Percentiles rank a stretch among this genome's conserved stretches.
Conservation (phyloP, 345 rosid genomes). For the Pelargonium nanum region DNA sequence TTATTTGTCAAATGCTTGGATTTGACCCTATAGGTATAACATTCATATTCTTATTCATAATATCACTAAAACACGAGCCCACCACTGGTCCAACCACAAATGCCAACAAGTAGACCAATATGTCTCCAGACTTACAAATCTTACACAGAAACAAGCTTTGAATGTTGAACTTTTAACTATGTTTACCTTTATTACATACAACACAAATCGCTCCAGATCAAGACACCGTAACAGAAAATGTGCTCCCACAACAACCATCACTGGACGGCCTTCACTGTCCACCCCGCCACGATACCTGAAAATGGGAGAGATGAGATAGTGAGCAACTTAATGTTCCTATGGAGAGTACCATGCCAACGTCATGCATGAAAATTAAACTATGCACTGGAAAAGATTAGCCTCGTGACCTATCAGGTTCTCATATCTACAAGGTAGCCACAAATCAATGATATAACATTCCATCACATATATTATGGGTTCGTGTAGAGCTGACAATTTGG, state of each 20-base stretch:
- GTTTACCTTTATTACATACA: conserved; percentile 64
- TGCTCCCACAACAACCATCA: conserved; percentile 98
- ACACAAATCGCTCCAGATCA: conserved; percentile 83
- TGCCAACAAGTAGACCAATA: no score
- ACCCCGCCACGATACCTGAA: conserved; percentile 94
- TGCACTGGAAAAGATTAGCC: not conserved
- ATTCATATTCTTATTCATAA: no score
- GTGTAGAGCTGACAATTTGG: no score
- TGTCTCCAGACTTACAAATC: conserved; percentile 3
- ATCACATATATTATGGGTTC: no score
- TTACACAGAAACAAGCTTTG: conserved; percentile 4
- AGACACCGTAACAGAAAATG: conserved; percentile 91
- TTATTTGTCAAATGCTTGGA: no score
- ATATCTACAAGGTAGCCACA: no score
- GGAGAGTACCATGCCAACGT: conserved; percentile 4
- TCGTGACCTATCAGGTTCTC: no score
- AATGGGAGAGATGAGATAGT: conserved; percentile 8
- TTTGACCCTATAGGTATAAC: no score
- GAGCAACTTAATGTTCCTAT: conserved; percentile 9
- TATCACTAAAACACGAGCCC: no score
- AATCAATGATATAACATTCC: no score
- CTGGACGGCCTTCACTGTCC: conserved; percentile 85
- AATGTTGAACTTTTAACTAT: no score
- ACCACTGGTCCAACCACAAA: no score
- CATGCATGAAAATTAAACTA: not conserved